Base-by-base conservation (phyloP, 768 basidiomycete species). In the Mycena indigotica region DNA sequence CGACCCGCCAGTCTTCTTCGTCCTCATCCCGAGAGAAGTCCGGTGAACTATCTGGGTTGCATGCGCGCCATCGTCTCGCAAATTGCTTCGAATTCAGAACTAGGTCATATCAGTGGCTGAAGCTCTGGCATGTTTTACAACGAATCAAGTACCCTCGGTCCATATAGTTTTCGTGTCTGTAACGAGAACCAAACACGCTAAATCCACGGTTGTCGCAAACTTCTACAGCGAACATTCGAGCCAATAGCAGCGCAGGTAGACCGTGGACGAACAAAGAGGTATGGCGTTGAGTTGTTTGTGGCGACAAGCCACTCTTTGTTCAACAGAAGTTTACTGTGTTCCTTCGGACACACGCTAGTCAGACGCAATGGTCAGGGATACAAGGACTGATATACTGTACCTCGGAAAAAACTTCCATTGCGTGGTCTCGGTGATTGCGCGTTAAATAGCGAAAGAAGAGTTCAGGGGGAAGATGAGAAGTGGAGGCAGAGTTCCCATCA, bases 161-260 rank as follows among this genome's bases (percentile, higher is more conserved):
- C 88, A 93, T 10, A 86, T 85, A 23, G 73, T 77, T 68, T 83
- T 88, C 13, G 88, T 91, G 70, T 92, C 90, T 12, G 91, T 90
- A 51, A 90, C 67, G 64, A 92, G 66, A 46, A 91, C 67, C 57
- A 73, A 78, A 64, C 88, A 88, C 21, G 78, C 77, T 50, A 81
- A 72, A 64, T 90, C 84, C 19, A 77, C 77, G 25, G 46, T 48
- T 3, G 77, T 68, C 3, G 84, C 85, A 19, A 76, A 72, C 77
- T 91, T 91, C 89, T 91, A 69, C 40, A 32, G 38, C 40, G 55
- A 52, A 54, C 52, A 55, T 38, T 52, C 48, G 24, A 26, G 35
- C 26, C 25, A 32, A 30, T 19, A 52, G 45, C 23, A 29, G 28
- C 12, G 21, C n/a, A n/a, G n/a, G n/a, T 23, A 40, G 25, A 45